Evolutionary conservation across 2,329 filamentous ascomycete genomes (phyloP).

Genomic region (Pseudogymnoascus sp.): DNA sequence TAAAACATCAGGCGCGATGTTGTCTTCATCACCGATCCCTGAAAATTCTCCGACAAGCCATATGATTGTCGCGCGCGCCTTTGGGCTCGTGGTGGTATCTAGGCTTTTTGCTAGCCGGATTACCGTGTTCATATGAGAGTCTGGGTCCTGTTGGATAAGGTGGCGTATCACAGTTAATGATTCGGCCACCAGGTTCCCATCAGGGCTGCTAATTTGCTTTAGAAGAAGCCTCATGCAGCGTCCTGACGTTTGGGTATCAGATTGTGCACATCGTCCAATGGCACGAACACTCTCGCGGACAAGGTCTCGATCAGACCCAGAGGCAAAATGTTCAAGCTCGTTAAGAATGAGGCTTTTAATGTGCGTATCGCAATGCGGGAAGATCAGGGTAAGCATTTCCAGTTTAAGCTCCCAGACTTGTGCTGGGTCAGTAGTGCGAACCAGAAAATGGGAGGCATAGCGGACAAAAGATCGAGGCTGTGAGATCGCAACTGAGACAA

Average conservation of each 20-base stretch:
- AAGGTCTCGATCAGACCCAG: constrained; percentile 64
- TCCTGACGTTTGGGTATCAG: constrained; percentile 59
- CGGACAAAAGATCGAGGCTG: constrained; percentile 75
- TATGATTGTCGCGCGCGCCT: constrained; percentile 87
- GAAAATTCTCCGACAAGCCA: constrained; percentile 97
- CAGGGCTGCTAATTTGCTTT: constrained; percentile 78
- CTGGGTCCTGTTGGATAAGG: constrained; percentile 84
- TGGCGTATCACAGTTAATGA: constrained; percentile 92
- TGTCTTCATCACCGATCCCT: constrained; percentile 69
- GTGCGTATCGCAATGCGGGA: constrained; percentile 68
- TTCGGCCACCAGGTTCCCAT: constrained; percentile 83
- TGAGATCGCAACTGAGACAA: constrained; percentile 80
- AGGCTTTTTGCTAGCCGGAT: constrained; percentile 84
- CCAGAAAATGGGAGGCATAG: constrained; percentile 82
- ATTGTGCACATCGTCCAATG: constrained; percentile 87
- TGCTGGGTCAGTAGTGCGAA: constrained; percentile 69
- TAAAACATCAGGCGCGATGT: constrained; percentile 87
- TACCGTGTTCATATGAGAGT: constrained; percentile 74
- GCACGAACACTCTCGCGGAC: constrained; percentile 86
- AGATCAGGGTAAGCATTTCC: constrained; percentile 83
- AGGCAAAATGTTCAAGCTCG: constrained; percentile 89
- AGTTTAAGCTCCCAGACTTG: constrained; percentile 88
- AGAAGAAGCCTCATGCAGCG: constrained; percentile 78
- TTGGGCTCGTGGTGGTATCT: constrained; percentile 77
- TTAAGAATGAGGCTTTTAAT: constrained; percentile 81